Conservation (phyloP, 306 rosid genomes). For the Prosopis cineraria region DNA sequence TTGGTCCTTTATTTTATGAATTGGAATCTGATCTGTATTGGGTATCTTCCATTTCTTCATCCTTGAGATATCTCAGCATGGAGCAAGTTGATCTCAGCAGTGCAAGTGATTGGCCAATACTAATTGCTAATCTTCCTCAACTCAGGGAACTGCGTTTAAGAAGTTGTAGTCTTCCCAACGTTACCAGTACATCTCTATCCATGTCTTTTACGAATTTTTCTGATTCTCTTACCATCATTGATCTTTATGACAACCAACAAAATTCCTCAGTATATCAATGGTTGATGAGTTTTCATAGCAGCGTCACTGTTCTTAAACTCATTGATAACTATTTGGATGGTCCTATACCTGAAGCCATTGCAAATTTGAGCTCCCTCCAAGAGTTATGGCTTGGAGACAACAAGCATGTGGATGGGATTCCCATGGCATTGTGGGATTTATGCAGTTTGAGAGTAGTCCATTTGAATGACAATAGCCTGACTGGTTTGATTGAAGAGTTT, state of each 20-base stretch:
- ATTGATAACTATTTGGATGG: background rate
- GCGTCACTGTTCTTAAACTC: background rate
- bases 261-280: background rate
- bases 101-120: background rate
- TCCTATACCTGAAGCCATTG: background rate
- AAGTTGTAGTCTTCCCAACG: background rate
- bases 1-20: background rate
- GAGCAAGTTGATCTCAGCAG: background rate
- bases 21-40: background rate
- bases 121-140: background rate
- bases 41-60: background rate
- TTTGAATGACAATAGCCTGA: background rate
- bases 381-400: slow-evolving; percentile 6
- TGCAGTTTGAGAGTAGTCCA: background rate
- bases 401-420: background rate
- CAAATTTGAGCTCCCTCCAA: slow-evolving; percentile 1
- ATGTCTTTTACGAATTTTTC: background rate
- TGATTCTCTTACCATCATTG: background rate
- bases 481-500: background rate
- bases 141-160: background rate
- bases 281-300: background rate
- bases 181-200: background rate
- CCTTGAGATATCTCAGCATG: background rate
- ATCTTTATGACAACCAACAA: background rate
- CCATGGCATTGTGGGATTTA: background rate